These are phyloP conservation scores for Fusarium pseudonygamai DNA, from an alignment of 2,329 filamentous ascomycete species.

Conservation along the genomic window DNA sequence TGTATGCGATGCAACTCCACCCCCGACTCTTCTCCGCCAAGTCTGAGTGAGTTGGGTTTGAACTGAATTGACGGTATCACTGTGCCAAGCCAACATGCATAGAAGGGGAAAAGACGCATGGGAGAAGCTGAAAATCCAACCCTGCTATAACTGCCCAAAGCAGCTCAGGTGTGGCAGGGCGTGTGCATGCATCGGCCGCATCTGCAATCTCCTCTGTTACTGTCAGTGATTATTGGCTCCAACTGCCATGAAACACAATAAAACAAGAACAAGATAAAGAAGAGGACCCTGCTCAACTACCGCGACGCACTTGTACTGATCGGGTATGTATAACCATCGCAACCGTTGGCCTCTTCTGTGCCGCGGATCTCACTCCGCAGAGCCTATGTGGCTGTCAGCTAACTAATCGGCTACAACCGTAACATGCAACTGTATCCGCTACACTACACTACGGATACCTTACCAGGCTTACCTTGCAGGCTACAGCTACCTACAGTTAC, in stretches of 20 bases:
- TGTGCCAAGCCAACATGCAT: conserved; percentile 13
- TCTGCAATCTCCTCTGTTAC: not conserved
- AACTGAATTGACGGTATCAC: not conserved
- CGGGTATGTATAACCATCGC: not conserved
- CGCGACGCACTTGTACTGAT: conserved; percentile 3
- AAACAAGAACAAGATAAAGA: not conserved
- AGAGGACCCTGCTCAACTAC: conserved; percentile 2
- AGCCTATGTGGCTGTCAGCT: not conserved
- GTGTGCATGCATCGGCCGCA: conserved; percentile 8
- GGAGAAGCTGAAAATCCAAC: not conserved
- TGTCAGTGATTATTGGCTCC: not conserved
- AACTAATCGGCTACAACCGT: not conserved
- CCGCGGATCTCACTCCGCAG: not conserved
- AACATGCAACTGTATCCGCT: not conserved
- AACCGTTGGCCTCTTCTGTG: not conserved
- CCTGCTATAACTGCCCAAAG: not conserved
- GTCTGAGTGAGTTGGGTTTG: not conserved
- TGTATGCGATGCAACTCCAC: not conserved
- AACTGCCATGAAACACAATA: conserved; percentile 10
- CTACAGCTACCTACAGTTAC: not conserved
- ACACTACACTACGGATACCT: not conserved
- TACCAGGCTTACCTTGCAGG: not conserved
- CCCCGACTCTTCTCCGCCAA: not conserved
- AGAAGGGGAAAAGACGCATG: conserved; percentile 3
- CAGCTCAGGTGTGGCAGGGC: conserved; percentile 15